Base-by-base conservation (phyloP, 345 rosid species). In the Euphorbia lathyris region DNA sequence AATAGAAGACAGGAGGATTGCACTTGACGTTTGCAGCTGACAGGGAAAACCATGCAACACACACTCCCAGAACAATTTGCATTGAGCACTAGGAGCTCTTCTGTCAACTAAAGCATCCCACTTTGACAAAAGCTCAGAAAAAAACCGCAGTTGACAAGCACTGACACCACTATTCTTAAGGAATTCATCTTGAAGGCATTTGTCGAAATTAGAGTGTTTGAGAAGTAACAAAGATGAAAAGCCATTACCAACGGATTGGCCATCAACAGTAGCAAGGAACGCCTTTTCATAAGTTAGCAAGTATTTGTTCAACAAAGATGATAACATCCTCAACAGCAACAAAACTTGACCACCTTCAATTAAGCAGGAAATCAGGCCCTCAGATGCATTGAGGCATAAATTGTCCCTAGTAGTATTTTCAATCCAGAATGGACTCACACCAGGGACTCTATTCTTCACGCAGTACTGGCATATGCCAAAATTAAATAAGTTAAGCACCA, bases 41-140 rank as follows among this genome's bases (percentile, higher is more conserved):
- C 79, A 79, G 20, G 99, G 98, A 77, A 86, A 86, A 73, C 99
- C 99, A 86, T 92, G 97, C 80, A 89, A 70, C 83, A 87, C 83
- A 69, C 84, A 86, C 76, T 87, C 96, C 91, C 90, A 87, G 53
- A 87, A 84, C 76, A 86, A 85, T 86, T 85, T 90, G 72, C 81
- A 76, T 42, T 75, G 77, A 67, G 83, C 75, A 60, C 90, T 87
- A 1, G 85, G 77, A 74, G 92, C 83, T 77, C 86, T 79, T 79
- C 83, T 86, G 73, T 86, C 88, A 42, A 86, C 85, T 72, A 74
- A 38, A 58, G 81, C 72, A 74, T 88, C 92, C 77, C 86, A 74
- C 74, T 81, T 90, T 32, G 73, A 36, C 68, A 90, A 67, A 59
- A 86, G 61, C 55, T 85, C 86, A 74, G 75, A 78, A 68, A 87